Conservation (phyloP, 2,329 filamentous ascomycete species). For the Apiospora pterosperma region DNA sequence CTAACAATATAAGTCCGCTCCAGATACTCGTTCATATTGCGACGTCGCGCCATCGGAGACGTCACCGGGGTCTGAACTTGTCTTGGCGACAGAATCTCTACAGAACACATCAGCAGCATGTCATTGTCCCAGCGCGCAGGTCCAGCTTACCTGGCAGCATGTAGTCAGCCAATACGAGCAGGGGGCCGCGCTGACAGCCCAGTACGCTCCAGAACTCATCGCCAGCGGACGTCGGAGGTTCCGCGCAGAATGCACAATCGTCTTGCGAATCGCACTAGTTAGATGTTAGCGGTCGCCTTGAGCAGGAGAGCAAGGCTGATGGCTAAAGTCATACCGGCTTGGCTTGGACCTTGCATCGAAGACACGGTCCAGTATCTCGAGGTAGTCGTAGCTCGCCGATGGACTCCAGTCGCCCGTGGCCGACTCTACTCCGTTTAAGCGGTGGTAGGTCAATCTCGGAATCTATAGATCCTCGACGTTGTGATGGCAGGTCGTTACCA, state of each 20-base stretch:
- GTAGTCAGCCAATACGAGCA: constrained; percentile 44
- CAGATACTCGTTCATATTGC: constrained; percentile 50
- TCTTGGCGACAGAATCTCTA: constrained; percentile 44
- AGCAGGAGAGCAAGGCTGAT: neutral
- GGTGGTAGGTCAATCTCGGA: constrained; percentile 52
- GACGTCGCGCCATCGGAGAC: constrained; percentile 46
- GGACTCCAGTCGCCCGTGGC: constrained; percentile 51
- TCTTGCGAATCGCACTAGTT: constrained; percentile 50
- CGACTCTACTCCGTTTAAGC: constrained; percentile 49
- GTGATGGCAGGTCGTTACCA: constrained; percentile 33
- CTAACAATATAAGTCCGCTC: constrained; percentile 41
- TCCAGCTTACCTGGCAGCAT: constrained; percentile 44
- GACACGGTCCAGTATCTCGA: constrained; percentile 44
- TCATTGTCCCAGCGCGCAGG: neutral
- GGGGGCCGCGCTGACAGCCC: constrained; percentile 48
- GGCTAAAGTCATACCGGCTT: constrained; percentile 37
- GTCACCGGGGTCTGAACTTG: constrained; percentile 48
- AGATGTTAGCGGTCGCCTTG: constrained; percentile 16
- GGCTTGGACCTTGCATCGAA: constrained; percentile 47
- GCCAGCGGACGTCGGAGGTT: constrained; percentile 30
- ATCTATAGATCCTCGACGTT: constrained; percentile 38
- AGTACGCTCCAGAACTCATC: constrained; percentile 46
- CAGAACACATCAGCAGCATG: neutral
- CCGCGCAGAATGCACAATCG: constrained; percentile 45
- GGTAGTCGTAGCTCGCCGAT: constrained; percentile 53